Conservation (phyloP, 1,284 basidiomycete genomes). For the Phylloporus sp. region DNA sequence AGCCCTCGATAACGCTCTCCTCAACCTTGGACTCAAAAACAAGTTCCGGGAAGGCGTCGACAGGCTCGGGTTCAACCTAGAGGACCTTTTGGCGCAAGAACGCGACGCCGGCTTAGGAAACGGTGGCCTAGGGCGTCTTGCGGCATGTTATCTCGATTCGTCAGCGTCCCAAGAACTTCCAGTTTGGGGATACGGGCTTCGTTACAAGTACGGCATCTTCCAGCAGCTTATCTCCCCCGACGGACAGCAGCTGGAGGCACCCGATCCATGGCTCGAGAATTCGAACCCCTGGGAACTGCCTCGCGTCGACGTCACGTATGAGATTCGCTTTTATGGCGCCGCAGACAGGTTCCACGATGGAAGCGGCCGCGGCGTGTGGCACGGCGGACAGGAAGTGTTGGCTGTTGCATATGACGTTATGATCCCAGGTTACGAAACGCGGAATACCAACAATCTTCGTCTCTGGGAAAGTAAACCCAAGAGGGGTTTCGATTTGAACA, state of each 20-base stretch:
- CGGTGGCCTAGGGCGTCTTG: constrained; percentile 87
- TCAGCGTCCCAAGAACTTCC: constrained; percentile 81
- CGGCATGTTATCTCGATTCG: constrained; percentile 92
- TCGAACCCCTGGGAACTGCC: constrained; percentile 91
- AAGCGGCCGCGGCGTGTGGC: constrained; percentile 72
- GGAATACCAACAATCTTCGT: constrained; percentile 78
- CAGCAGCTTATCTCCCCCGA: constrained; percentile 88
- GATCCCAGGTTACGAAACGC: constrained; percentile 84
- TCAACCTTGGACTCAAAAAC: constrained; percentile 85
- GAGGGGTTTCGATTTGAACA: constrained; percentile 90
- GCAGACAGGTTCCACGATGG: constrained; percentile 71
- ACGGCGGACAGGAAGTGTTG: constrained; percentile 89
- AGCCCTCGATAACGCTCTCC: constrained; percentile 86
- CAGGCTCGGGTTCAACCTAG: constrained; percentile 85
- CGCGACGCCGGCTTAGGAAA: constrained; percentile 91
- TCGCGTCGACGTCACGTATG: constrained; percentile 80
- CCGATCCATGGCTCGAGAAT: constrained; percentile 90
- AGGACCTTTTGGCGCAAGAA: constrained; percentile 85
- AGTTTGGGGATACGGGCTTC: constrained; percentile 88
- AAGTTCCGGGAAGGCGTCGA: constrained; percentile 70
- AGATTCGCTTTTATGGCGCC: constrained; percentile 86
- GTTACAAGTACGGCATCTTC: constrained; percentile 94
- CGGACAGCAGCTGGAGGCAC: constrained; percentile 87
- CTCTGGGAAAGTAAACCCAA: constrained; percentile 89
- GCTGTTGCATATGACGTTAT: constrained; percentile 92